These are phyloP conservation scores for Carallia pectinifolia DNA, from an alignment of 345 rosid genomes.

Conservation along the genomic window DNA sequence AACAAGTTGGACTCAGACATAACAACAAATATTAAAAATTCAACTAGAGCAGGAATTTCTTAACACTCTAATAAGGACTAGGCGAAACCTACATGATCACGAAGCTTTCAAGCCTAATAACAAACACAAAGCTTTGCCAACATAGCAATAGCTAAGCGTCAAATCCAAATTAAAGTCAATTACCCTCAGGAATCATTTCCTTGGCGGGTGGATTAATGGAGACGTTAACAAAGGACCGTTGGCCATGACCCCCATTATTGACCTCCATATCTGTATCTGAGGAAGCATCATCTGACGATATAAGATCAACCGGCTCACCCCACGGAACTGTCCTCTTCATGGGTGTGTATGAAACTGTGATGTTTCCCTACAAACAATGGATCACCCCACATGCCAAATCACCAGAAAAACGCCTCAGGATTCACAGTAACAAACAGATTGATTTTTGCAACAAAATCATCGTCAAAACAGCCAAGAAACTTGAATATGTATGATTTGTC, in stretches of 20 bases:
- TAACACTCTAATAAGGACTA: background rate
- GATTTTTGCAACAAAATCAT: too few relatives aligned
- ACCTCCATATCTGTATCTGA: conserved; percentile 45
- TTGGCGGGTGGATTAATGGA: conserved; percentile 23
- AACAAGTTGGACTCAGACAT: background rate
- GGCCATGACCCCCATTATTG: conserved; percentile 25
- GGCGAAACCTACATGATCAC: background rate
- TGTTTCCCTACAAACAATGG: conserved; percentile 2
- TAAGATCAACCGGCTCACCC: conserved; percentile 48
- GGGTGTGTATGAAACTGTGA: background rate
- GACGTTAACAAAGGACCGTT: conserved; percentile 3
- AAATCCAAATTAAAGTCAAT: background rate
- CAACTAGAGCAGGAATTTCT: background rate
- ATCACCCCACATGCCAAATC: conserved; percentile 10
- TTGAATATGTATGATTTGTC: too few relatives aligned
- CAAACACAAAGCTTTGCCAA: background rate
- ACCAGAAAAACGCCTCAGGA: background rate
- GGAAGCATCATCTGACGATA: conserved; percentile 58
- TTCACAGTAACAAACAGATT: background rate
- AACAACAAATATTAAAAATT: background rate
- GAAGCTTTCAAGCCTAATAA: background rate
- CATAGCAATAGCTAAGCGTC: background rate
- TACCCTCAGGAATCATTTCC: conserved; percentile 50
- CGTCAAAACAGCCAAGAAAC: too few relatives aligned
- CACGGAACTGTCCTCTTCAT: conserved; percentile 60